Base-by-base conservation (phyloP, 345 rosid species). In the Capsella bursapastoris region DNA sequence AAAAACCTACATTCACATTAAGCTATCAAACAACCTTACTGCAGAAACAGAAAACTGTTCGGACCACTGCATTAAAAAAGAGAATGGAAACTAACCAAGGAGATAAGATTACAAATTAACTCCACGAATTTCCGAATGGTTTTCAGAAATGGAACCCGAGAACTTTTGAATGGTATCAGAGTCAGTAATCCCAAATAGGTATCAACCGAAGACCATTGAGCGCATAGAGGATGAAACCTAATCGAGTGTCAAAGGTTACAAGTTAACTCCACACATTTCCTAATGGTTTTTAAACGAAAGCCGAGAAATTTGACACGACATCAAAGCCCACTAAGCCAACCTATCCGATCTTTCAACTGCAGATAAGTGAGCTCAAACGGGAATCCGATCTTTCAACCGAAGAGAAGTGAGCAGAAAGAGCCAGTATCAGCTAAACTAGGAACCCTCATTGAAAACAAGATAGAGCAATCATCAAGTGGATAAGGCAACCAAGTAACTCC, bases 401-500 rank as follows among this genome's bases (percentile, higher is more conserved):
- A 43, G 7, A 28, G 12, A 62, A 62, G 6, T 27, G 38, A 64
- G 35, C 34, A 15, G 3, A 66, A 66, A 7, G 11, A 65, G 29
- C 59, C 59, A 22, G 3, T 53, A 68, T 41, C 72, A 56, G 12
- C 38, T 3, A 15, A 2, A 41, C 43, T 8, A 41, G 43, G 31
- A 68, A 55, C 28, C 52, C 2, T 13, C 34, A 57, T 32, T 57
- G 57, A 44, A 43, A 69, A 55, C 69, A 72, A 72, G 16, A 27
- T 18, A 52, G 34, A 51, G 57, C 25, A 69, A 57, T 69, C 64
- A 57, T 69, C 64, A 41, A 57, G 15, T 29, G 64, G 44, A 15
- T 56, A 37, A 37, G 52, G 61, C n/a, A 53, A 66, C 14, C 22
- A 50, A 35, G 35, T 66, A 35, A 40, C 72, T 53, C 72, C 60